A percentile compares a stretch with the other conserved stretches of the same genome.
phyloP scores from a whole-genome alignment of 768 basidiomycete genomes.

The Boletus vermiculosoides region DNA sequence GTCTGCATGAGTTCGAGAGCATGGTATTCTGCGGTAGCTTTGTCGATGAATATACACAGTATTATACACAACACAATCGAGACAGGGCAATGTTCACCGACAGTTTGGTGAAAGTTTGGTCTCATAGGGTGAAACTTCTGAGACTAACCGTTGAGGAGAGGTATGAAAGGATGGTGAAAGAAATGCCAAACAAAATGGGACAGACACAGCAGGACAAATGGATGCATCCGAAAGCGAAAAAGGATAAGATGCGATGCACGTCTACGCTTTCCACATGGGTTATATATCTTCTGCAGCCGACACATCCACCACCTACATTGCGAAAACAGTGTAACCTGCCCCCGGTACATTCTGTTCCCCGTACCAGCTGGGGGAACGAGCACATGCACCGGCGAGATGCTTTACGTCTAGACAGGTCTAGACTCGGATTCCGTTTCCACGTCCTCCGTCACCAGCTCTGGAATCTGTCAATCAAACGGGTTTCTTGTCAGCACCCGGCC shows the following conservation, averaged over 20 bases:
- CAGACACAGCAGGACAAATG: no score
- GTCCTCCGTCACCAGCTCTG: neutral
- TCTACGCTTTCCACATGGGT: neutral
- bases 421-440: neutral
- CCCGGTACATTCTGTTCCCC: neutral
- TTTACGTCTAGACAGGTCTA: neutral
- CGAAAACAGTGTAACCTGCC: neutral
- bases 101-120: neutral
- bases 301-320: neutral
- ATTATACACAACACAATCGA: no score
- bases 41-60: no score
- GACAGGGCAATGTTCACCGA: neutral
- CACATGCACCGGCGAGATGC: no score
- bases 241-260: neutral
- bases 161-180: no score
- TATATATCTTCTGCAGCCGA: neutral
- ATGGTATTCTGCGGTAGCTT: neutral
- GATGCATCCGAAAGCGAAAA: neutral
- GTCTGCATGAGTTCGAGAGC: neutral
- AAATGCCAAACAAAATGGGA: no score
- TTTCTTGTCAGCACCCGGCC: neutral
- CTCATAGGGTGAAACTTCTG: neutral
- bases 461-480: neutral
- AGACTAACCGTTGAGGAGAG: no score
- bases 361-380: no score